Percentiles rank a stretch among this genome's conserved stretches.
phyloP scores from a whole-genome alignment of 2,329 filamentous ascomycete species.

The Exserohilum rostratum region DNA sequence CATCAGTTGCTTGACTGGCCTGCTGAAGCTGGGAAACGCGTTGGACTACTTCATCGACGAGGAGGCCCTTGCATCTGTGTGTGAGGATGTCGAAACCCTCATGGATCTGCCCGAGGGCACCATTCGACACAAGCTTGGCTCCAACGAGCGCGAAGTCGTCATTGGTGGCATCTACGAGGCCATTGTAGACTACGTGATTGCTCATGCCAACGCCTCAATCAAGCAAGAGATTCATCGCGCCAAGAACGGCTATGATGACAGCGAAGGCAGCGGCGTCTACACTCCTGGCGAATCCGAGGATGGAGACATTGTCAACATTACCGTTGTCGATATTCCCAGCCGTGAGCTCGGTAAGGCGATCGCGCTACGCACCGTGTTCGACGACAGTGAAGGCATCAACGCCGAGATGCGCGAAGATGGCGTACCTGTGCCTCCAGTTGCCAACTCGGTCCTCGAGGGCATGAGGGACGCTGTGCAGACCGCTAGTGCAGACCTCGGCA shows the following conservation, averaged over 20 bases:
- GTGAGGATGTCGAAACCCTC: slow-evolving; percentile 86
- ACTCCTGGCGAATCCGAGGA: slow-evolving; percentile 73
- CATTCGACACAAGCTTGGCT: slow-evolving; percentile 77
- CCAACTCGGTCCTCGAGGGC: slow-evolving; percentile 83
- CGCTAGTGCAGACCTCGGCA: slow-evolving; percentile 78
- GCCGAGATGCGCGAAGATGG: slow-evolving; percentile 97
- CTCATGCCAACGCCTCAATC: slow-evolving; percentile 86
- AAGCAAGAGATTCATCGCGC: slow-evolving; percentile 72
- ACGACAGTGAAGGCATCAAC: slow-evolving; percentile 91
- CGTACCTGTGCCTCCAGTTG: slow-evolving; percentile 72
- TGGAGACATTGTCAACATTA: slow-evolving; percentile 86
- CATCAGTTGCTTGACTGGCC: slow-evolving; percentile 81
- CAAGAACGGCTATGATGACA: slow-evolving; percentile 69
- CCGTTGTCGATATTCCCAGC: slow-evolving; percentile 83
- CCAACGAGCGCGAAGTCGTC: slow-evolving; percentile 80
- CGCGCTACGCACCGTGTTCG: slow-evolving; percentile 89
- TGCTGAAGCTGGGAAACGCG: slow-evolving; percentile 91
- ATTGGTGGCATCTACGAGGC: slow-evolving; percentile 91
- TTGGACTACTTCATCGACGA: slow-evolving; percentile 83
- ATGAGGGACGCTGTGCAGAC: slow-evolving; percentile 83
- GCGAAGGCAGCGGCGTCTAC: slow-evolving; percentile 56
- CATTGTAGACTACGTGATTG: slow-evolving; percentile 91
- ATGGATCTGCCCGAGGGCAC: slow-evolving; percentile 87
- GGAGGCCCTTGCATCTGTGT: slow-evolving; percentile 82
- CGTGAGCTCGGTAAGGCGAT: slow-evolving; percentile 83